Evolutionary conservation across 805 yeast species (phyloP).

Genomic region (Wickerhamomyces pijperi): DNA sequence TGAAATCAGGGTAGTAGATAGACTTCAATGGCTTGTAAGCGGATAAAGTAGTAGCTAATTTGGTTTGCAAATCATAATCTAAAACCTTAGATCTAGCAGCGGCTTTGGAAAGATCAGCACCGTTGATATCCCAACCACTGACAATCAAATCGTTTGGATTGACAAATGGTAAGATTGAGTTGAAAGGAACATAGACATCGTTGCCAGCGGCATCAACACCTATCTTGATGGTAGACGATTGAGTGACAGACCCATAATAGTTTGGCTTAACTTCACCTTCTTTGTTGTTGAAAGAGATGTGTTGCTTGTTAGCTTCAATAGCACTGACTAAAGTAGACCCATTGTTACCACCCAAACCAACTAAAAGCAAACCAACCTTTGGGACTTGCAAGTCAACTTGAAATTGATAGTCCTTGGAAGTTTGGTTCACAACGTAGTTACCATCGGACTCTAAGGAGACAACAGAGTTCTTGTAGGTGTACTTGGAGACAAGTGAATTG

Average conservation of each 20-base stretch:
- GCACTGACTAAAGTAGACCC: slow-evolving; percentile 88
- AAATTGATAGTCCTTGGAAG: slow-evolving; percentile 66
- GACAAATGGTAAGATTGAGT: slow-evolving; percentile 76
- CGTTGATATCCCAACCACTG: slow-evolving; percentile 91
- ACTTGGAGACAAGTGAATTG: slow-evolving; percentile 38
- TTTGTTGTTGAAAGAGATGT: slow-evolving; percentile 70
- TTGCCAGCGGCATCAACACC: slow-evolving; percentile 75
- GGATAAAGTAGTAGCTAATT: slow-evolving; percentile 55
- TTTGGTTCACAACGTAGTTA: slow-evolving; percentile 60
- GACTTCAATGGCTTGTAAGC: slow-evolving; percentile 66
- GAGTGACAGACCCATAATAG: slow-evolving; percentile 92
- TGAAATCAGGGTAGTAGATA: slow-evolving; percentile 90
- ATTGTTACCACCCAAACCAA: slow-evolving; percentile 94
- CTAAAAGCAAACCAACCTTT: slow-evolving; percentile 79
- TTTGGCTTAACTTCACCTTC: slow-evolving; percentile 62
- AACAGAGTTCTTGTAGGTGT: slow-evolving; percentile 58
- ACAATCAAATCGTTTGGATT: slow-evolving; percentile 84
- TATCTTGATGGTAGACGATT: slow-evolving; percentile 77
- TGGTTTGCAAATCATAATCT: slow-evolving; percentile 73
- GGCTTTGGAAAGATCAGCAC: slow-evolving; percentile 59
- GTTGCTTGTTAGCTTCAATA: slow-evolving; percentile 72
- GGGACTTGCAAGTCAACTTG: slow-evolving; percentile 75
- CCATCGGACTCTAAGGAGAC: slow-evolving; percentile 37
- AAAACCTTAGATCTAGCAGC: slow-evolving; percentile 80
- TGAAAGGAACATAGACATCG: slow-evolving; percentile 89